These are phyloP conservation scores for Fusarium sp. DNA, from an alignment of 2,329 filamentous ascomycete genomes.

Conservation along the genomic window DNA sequence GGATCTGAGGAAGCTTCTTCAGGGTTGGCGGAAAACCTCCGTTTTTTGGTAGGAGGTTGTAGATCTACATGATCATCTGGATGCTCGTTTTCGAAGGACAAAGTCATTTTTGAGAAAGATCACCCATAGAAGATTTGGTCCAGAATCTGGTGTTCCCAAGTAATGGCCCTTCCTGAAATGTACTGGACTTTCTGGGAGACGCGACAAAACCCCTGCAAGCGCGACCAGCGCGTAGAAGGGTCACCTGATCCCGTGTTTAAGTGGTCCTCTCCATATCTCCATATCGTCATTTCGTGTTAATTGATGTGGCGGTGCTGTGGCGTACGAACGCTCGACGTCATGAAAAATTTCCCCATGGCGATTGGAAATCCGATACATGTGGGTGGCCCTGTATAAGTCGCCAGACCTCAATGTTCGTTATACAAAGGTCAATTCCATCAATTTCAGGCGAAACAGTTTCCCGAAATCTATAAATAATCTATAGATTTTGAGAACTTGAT, in stretches of 20 bases:
- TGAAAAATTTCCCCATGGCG: constrained; percentile 39
- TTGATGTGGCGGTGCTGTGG: constrained; percentile 36
- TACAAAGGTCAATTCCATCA: constrained; percentile 15
- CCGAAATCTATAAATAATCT: not conserved
- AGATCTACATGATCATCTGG: constrained; percentile 47
- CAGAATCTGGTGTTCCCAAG: not conserved
- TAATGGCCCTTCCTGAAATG: constrained; percentile 10
- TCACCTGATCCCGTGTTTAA: constrained; percentile 56
- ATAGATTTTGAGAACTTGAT: not conserved
- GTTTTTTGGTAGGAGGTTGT: constrained; percentile 60
- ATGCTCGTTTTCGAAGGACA: constrained; percentile 52
- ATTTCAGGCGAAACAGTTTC: not conserved
- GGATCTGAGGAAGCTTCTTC: constrained; percentile 48
- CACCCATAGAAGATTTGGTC: not conserved
- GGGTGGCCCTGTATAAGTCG: constrained; percentile 40
- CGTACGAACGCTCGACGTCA: constrained; percentile 42
- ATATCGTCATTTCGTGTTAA: constrained; percentile 7
- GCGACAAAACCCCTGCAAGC: constrained; percentile 48
- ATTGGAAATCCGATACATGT: constrained; percentile 44
- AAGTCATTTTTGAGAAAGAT: constrained; percentile 20
- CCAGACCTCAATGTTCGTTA: constrained; percentile 23
- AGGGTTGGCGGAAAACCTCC: constrained; percentile 54
- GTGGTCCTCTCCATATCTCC: not conserved
- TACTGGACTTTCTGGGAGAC: constrained; percentile 49
- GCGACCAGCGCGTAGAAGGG: constrained; percentile 53